Percentiles rank a stretch among this genome's conserved stretches.
Conservation (phyloP, 2,329 filamentous ascomycete genomes). For the Madurella mycetomatis region DNA sequence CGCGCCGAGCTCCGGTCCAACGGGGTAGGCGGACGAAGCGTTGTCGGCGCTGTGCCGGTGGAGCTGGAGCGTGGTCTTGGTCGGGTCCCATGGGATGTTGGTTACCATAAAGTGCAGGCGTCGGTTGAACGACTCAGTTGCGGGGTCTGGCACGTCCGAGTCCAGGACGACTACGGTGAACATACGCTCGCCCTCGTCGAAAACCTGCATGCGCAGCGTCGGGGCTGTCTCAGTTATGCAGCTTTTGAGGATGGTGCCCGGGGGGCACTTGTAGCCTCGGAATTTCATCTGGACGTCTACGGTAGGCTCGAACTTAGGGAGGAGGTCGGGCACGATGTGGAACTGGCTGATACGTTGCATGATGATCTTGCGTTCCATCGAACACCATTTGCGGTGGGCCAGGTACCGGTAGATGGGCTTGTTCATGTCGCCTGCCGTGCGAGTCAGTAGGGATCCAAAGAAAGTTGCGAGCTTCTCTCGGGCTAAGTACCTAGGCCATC, state of each 20-base stretch:
- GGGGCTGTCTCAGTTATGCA: slow-evolving; percentile 68
- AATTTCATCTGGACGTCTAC: slow-evolving; percentile 82
- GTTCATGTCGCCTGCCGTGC: slow-evolving; percentile 76
- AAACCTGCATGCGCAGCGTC: slow-evolving; percentile 77
- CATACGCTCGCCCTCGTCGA: slow-evolving; percentile 74
- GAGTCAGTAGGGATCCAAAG: neutral
- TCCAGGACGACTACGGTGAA: slow-evolving; percentile 84
- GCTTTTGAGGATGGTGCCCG: slow-evolving; percentile 75
- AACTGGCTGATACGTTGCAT: slow-evolving; percentile 84
- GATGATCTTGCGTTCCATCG: slow-evolving; percentile 73
- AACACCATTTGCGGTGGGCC: slow-evolving; percentile 81
- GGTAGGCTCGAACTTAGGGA: slow-evolving; percentile 72
- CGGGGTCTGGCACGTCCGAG: slow-evolving; percentile 78
- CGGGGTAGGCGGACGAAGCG: neutral
- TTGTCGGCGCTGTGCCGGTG: slow-evolving; percentile 51
- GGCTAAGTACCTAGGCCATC: slow-evolving; percentile 70
- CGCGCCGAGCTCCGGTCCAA: slow-evolving; percentile 38
- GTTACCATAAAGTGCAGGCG: slow-evolving; percentile 84
- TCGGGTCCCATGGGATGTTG: slow-evolving; percentile 52
- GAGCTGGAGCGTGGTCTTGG: slow-evolving; percentile 60
- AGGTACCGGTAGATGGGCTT: slow-evolving; percentile 94
- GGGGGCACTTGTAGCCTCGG: slow-evolving; percentile 61
- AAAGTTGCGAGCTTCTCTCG: no score
- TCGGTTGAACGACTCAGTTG: slow-evolving; percentile 69
- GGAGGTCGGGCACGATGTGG: slow-evolving; percentile 80